Base-by-base conservation (phyloP, 805 yeast species). In the Kodamaea sagamina region DNA sequence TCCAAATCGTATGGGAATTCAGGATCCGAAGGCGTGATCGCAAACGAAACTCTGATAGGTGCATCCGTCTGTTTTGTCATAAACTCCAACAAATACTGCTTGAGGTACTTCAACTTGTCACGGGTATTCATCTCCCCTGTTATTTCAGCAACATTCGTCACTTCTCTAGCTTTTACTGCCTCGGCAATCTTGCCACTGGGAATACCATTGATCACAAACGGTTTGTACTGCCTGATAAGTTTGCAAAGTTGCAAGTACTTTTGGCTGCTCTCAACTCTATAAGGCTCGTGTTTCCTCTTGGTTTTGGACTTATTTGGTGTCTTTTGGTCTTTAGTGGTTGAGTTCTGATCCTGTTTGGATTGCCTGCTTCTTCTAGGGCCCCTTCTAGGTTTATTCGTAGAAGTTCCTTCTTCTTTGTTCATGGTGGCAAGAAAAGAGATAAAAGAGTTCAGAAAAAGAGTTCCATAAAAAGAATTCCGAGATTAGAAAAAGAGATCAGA, bases 1-100 rank as follows among this genome's bases (percentile, higher is more conserved):
- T 72, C 74, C 22, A 85, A 59, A 42, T 82, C 88, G 54, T 71
- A 84, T 0, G 89, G 84, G 55, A 86, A 85, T 35, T 84, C 85
- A 0, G 89, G 89, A 55, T 84, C 90, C 0, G 82, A 69, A 0
- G 90, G 90, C 15, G 51, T 54, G 36, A 80, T 46, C 24, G 68
- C 48, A 47, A 79, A 70, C 10, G 78, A 67, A 11, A 79, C 41
- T 45, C 76, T 75, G 4, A 73, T 51, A 21, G 41, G 34, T 1
- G 42, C 37, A 5, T 48, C 50, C 1, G 62, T 58, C 16, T 55
- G 54, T 8, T 48, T 49, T n/a, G 43, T 45, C 19, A 61, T 50
- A 47, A 61, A 65, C 46, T 59, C 59, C 25, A 58, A 65, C 59
- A 63, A 21, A 58, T 65, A 15, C 47, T 67, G 31, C 47, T 69